A percentile compares a stretch with the other conserved stretches of the same genome.
Evolutionary conservation across 257 asterid genomes (phyloP).

Genomic region (Catharanthus roseus): DNA sequence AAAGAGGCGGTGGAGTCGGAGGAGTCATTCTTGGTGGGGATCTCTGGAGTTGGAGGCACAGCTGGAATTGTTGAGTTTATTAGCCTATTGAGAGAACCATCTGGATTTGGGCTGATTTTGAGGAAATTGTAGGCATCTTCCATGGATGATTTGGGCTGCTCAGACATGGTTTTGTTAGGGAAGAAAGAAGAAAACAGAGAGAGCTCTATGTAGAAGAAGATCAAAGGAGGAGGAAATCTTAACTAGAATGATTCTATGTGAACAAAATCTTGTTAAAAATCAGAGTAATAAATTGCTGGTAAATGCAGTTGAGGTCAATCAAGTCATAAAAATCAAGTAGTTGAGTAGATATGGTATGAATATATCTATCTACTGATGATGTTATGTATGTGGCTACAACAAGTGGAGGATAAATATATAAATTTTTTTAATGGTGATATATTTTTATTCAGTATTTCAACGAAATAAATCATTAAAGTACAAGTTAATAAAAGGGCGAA

Average conservation of each 20-base stretch:
- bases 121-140: conserved; percentile 38
- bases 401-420: too few species aligned
- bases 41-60: conserved; percentile 34
- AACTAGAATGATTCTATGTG: background rate
- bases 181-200: background rate
- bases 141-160: conserved; percentile 18
- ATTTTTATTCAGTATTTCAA: too few species aligned
- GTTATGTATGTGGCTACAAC: too few species aligned
- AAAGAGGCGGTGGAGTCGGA: conserved; percentile 11
- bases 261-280: background rate
- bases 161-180: conserved; percentile 12
- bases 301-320: background rate
- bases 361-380: too few species aligned
- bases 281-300: background rate
- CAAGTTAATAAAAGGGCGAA: too few species aligned
- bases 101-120: conserved; percentile 39
- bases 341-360: too few species aligned
- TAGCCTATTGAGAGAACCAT: conserved; percentile 55
- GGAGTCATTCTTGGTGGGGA: background rate
- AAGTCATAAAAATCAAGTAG: too few species aligned
- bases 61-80: conserved; percentile 19
- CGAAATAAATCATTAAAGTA: too few species aligned
- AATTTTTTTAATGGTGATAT: too few species aligned
- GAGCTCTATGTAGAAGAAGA: too few species aligned
- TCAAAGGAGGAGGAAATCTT: too few species aligned